Base-by-base conservation (phyloP, 495 filamentous ascomycete species). In the Pyrenula massariospora region DNA sequence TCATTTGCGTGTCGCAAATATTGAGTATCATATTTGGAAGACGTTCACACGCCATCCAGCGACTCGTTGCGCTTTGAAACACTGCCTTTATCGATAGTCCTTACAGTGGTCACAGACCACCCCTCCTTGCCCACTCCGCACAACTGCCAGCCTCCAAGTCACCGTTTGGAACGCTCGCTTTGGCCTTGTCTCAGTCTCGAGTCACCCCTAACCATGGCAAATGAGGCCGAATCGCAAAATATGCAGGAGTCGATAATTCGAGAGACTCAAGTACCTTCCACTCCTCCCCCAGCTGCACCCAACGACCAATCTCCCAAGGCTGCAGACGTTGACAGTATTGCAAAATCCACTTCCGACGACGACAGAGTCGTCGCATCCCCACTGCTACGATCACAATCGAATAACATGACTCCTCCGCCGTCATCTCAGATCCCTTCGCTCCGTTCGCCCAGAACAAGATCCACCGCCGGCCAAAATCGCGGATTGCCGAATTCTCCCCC, bases 341-440 rank as follows among this genome's bases (percentile, higher is more conserved):
- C 31, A 5, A 42, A 42, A 42, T 42, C 31, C 31, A 42, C 5
- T 15, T 5, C 31, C 31, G 15, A 15, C 31, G 31, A 15, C 74
- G 8, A 42, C 5, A 42, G 15, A 15, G 31, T 15, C 8, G 15
- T 42, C 31, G 15, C 31, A 42, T 42, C 31, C 8, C 31, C 31
- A 8, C 31, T 42, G 31, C 31, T 15, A 8, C 31, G 31, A 42
- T 5, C 15, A 8, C 31, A 15, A 42, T 5, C 31, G n/a, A 42
- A 42, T 42, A 42, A 77, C 54, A 73, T 90, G 69, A 90, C 87
- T 2, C 87, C 87, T 0, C 87, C 87, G 11, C 87, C 86, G 0
- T 89, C 87, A 1, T 83, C 85, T 3, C 87, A 91, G 63, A 65
- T 81, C 21, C 76, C 76, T 2, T 67, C 65, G 42, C 68, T 71